These are phyloP conservation scores for Serendipita sp. DNA, from an alignment of 768 basidiomycete genomes.

Conservation along the genomic window DNA sequence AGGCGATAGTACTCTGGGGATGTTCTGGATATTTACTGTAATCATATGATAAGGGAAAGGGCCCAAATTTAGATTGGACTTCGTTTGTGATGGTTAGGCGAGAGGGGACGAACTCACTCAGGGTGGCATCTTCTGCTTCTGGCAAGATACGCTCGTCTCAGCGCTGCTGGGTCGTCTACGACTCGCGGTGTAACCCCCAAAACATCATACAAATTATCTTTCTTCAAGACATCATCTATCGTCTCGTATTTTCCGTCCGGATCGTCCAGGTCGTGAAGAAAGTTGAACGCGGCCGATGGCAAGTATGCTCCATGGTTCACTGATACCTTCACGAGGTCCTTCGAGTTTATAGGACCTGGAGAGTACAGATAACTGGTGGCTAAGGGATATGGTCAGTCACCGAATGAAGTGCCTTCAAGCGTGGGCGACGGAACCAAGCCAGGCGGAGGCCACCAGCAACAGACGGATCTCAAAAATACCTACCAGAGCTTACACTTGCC, in stretches of 20 bases:
- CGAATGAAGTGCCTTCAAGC: neutral
- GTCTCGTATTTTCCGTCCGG: slow-evolving; percentile 19
- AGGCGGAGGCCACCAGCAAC: neutral
- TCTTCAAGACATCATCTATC: slow-evolving; percentile 39
- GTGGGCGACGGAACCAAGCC: neutral
- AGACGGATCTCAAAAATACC: neutral
- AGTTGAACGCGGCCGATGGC: neutral
- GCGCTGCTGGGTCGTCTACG: slow-evolving; percentile 39
- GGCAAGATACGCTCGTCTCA: slow-evolving; percentile 61
- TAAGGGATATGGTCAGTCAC: neutral
- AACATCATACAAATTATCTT: slow-evolving; percentile 56
- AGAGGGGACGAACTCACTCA: slow-evolving; percentile 41
- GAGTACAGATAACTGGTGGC: neutral
- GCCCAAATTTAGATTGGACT: neutral
- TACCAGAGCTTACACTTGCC: neutral
- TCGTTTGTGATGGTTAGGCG: neutral
- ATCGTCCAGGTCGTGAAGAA: neutral
- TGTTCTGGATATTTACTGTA: slow-evolving; percentile 65
- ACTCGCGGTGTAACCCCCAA: slow-evolving; percentile 44
- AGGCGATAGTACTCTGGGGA: slow-evolving; percentile 64
- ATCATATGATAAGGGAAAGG: neutral
- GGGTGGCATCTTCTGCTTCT: slow-evolving; percentile 70
- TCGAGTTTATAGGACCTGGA: neutral
- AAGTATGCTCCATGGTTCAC: neutral
- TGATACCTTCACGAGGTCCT: neutral